These are phyloP conservation scores for Brassica rapa DNA, from an alignment of 345 rosid genomes.

Conservation along the genomic window DNA sequence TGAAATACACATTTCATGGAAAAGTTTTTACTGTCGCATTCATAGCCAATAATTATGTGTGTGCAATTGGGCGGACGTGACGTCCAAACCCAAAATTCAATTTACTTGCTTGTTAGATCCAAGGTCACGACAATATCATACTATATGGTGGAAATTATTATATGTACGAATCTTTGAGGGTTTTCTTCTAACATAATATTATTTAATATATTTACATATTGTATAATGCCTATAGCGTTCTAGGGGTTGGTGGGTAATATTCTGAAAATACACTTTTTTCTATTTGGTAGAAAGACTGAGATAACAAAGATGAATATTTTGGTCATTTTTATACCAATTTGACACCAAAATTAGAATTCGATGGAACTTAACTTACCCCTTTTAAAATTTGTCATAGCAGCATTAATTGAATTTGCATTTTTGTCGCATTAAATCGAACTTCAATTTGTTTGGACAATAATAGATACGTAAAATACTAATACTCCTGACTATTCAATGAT, in stretches of 20 bases:
- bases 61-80: not conserved
- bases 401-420: not conserved
- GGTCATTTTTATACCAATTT: not conserved
- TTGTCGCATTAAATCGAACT: not conserved
- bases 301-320: not conserved
- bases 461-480: not conserved
- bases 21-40: not conserved
- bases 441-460: not conserved
- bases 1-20: too few relatives aligned
- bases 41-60: not conserved
- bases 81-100: not conserved
- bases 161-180: not conserved
- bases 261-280: not conserved
- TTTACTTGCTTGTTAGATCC: not conserved
- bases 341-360: not conserved
- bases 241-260: not conserved
- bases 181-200: not conserved
- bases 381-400: too few relatives aligned
- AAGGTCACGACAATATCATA: constrained; percentile 13
- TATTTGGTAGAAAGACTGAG: not conserved
- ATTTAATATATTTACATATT: not conserved
- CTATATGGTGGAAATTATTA: not conserved
- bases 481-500: not conserved
- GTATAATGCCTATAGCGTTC: not conserved
- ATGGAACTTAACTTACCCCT: too few relatives aligned